Base-by-base conservation (phyloP, 352 stramenopile genomes). In the Phytophthora sojae region DNA sequence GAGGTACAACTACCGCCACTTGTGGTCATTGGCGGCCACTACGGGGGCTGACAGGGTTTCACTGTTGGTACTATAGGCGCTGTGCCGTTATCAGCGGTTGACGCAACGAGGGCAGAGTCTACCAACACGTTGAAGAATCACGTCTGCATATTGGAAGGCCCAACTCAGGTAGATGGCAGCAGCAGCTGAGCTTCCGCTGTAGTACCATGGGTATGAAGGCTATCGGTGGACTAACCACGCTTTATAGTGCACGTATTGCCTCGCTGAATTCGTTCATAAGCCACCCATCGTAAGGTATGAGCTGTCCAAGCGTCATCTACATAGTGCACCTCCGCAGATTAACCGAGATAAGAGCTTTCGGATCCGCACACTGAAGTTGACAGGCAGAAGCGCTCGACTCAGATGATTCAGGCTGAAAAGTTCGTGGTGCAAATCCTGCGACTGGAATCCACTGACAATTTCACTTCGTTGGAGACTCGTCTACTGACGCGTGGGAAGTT, bases 51-150 rank as follows among this genome's bases (percentile, higher is more conserved):
- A 67, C 49, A 26, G 29, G 35, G 29, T 60, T 67, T 47, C 30
- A 52, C 45, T 70, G 63, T 69, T 70, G 64, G 63, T 49, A 64
- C 62, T 64, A 35, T 56, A 39, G n/a, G 19, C 12, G 25, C 37
- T 52, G 14, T 25, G 7, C 17, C 9, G 57, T 30, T 30, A 68
- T 63, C 65, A 68, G 23, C 11, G 26, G 65, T 68, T 73, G 29
- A 53, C 58, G 58, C 65, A 73, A 73, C 57, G 30, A 6, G 32
- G 11, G 8, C 17, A 15, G 7, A 19, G n/a, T n/a, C 15, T 15
- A 42, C 6, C 4, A n/a, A 21, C 39, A n/a, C 39, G 14, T n/a
- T 9, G 12, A 14, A 4, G 11, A 19, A 45, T n/a, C 39, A 49
- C 39, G 39, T 49, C 39, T 49, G 15, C 39, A 51, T 51, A 19